These are phyloP conservation scores for Vanilla planifolia DNA, from an alignment of 106 monocot genomes.

Conservation along the genomic window DNA sequence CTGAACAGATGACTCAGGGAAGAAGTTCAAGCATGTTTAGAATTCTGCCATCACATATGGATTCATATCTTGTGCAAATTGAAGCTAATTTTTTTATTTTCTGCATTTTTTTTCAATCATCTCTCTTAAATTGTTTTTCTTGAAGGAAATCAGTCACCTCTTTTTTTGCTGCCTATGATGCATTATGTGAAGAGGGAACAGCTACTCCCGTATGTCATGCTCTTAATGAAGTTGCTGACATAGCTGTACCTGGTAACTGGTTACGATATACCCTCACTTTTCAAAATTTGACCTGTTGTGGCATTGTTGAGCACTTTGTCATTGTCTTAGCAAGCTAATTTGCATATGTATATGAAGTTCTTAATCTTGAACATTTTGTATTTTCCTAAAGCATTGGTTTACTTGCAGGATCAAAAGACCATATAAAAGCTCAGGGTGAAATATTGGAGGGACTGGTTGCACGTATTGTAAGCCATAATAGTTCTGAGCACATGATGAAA, in stretches of 20 bases:
- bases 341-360: neutral
- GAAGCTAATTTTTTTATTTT: too few relatives aligned
- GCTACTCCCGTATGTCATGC: conserved; percentile 85
- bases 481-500: conserved; percentile 70
- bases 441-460: conserved; percentile 97
- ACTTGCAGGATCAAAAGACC: conserved; percentile 79
- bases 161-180: conserved; percentile 96
- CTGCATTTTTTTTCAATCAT: neutral
- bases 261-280: neutral
- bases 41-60: too few relatives aligned
- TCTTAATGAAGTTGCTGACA: conserved; percentile 93
- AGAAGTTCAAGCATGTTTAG: too few relatives aligned
- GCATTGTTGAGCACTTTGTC: neutral
- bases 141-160: conserved; percentile 88
- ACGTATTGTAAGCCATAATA: conserved; percentile 73
- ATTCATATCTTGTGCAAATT: too few relatives aligned
- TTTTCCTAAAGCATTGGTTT: neutral
- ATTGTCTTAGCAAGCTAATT: neutral
- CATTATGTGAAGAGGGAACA: conserved; percentile 97
- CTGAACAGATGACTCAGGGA: too few relatives aligned
- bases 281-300: neutral
- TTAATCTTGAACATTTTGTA: neutral
- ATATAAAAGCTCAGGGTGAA: conserved; percentile 88
- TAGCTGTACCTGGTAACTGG: conserved; percentile 74
- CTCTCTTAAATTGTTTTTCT: neutral